Conservation (phyloP, 2,329 filamentous ascomycete species). For the Macrophomina phaseolina region DNA sequence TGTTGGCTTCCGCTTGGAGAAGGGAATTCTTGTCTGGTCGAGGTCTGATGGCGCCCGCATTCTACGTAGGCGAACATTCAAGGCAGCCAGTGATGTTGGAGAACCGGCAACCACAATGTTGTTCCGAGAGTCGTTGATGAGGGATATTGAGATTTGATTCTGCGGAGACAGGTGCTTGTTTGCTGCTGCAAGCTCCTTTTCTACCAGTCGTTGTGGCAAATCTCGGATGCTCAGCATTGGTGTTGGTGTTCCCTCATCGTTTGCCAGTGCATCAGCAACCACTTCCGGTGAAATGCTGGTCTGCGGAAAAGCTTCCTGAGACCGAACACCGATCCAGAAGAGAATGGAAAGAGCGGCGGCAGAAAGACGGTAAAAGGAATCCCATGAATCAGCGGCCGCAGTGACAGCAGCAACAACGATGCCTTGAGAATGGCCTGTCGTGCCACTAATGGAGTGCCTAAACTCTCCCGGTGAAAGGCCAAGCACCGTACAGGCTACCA, state of each 20-base stretch:
- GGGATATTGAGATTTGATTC: conserved; percentile 33
- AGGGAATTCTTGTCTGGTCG: conserved; percentile 24
- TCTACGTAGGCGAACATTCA: conserved; percentile 36
- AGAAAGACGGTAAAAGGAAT: conserved; percentile 39
- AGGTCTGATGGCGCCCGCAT: conserved; percentile 30
- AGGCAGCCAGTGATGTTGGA: conserved; percentile 38
- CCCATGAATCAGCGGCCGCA: conserved; percentile 43
- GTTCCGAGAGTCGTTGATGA: conserved; percentile 39
- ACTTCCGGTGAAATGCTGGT: conserved; percentile 30
- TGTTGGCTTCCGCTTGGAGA: conserved; percentile 28
- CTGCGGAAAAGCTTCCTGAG: conserved; percentile 33
- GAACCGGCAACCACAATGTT: conserved; percentile 42
- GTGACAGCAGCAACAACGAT: conserved; percentile 44
- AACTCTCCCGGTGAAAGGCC: conserved; percentile 42
- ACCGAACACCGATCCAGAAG: conserved; percentile 45
- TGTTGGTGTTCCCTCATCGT: conserved; percentile 37
- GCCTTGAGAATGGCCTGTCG: conserved; percentile 49
- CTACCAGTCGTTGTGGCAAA: conserved; percentile 32
- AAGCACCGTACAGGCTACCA: conserved; percentile 35
- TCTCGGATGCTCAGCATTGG: conserved; percentile 41
- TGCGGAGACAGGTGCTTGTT: conserved; percentile 37
- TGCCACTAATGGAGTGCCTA: conserved; percentile 33
- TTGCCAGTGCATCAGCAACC: conserved; percentile 27
- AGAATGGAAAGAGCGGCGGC: conserved; percentile 39
- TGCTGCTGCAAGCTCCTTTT: conserved; percentile 33